Conservation (phyloP, 192 early-diverging fungal species). For the Rhizoclosmatium sp. region DNA sequence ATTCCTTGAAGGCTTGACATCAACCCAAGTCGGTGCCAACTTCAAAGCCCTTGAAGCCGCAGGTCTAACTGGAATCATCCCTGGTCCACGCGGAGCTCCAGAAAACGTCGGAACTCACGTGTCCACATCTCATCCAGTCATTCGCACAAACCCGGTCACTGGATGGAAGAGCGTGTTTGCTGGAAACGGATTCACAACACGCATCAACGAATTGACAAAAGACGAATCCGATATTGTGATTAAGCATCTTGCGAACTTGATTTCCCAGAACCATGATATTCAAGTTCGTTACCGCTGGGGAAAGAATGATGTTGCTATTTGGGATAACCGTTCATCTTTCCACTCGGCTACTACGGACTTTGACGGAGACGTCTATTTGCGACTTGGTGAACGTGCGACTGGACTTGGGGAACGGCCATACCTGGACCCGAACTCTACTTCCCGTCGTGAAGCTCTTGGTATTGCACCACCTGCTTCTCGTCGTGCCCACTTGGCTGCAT, state of each 20-base stretch:
- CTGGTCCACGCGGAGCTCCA: constrained; percentile 34
- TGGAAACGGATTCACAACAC: constrained; percentile 38
- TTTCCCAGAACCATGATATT: constrained; percentile 51
- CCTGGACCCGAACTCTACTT: constrained; percentile 32
- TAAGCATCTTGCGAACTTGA: constrained; percentile 45
- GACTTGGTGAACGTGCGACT: constrained; percentile 49
- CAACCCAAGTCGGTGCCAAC: constrained; percentile 55
- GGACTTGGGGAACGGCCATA: constrained; percentile 52
- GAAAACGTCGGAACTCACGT: constrained; percentile 48
- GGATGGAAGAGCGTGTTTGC: constrained; percentile 58
- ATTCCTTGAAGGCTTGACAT: constrained; percentile 63
- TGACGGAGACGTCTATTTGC: constrained; percentile 30
- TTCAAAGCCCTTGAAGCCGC: constrained; percentile 19
- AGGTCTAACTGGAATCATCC: constrained; percentile 10
- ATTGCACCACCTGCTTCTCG: constrained; percentile 8
- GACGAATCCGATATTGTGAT: constrained; percentile 51
- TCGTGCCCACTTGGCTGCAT: neutral
- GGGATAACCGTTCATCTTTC: constrained; percentile 53
- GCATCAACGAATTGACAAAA: constrained; percentile 47
- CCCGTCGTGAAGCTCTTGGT: constrained; percentile 24
- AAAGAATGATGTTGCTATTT: constrained; percentile 54
- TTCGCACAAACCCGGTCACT: constrained; percentile 55
- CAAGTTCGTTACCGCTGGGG: constrained; percentile 56
- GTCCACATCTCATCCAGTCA: constrained; percentile 50
- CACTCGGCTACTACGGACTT: constrained; percentile 54